These are phyloP conservation scores for Dactylorhiza incarnata DNA, from an alignment of 106 monocot genomes.

Conservation along the genomic window DNA sequence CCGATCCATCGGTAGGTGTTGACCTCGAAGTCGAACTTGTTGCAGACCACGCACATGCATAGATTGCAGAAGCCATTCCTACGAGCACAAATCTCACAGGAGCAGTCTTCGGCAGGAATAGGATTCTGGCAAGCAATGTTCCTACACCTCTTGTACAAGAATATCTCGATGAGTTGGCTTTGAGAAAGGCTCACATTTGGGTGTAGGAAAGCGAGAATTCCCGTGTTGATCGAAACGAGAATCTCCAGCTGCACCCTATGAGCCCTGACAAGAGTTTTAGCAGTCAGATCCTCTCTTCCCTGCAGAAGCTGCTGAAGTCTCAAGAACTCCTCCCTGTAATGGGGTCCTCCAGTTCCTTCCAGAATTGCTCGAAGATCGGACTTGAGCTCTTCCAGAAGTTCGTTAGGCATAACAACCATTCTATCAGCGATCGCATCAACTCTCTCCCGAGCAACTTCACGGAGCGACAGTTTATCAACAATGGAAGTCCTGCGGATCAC, in stretches of 20 bases:
- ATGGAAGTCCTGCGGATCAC: slow-evolving; percentile 48
- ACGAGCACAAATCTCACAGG: slow-evolving; percentile 67
- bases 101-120: slow-evolving; percentile 87
- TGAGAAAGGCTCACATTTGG: slow-evolving; percentile 73
- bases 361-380: slow-evolving; percentile 67
- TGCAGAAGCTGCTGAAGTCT: slow-evolving; percentile 74
- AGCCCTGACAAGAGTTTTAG: slow-evolving; percentile 47
- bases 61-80: slow-evolving; percentile 90
- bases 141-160: slow-evolving; percentile 84
- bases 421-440: slow-evolving; percentile 67
- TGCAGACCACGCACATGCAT: slow-evolving; percentile 96
- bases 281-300: slow-evolving; percentile 54
- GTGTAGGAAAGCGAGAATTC: slow-evolving; percentile 90
- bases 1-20: slow-evolving; percentile 99
- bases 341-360: slow-evolving; percentile 83
- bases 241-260: slow-evolving; percentile 88
- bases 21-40: slow-evolving; percentile 95
- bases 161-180: slow-evolving; percentile 66
- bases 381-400: slow-evolving; percentile 81
- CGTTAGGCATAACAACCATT: slow-evolving; percentile 68
- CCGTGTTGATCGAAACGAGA: slow-evolving; percentile 84
- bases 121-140: slow-evolving; percentile 85
- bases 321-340: slow-evolving; percentile 72
- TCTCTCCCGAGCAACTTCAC: slow-evolving; percentile 64
- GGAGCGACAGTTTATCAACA: slow-evolving; percentile 44